Percentiles rank a stretch among this genome's conserved stretches.
Evolutionary conservation across 1,284 basidiomycete genomes (phyloP).

Genomic region (Earliella scabrosa): DNA sequence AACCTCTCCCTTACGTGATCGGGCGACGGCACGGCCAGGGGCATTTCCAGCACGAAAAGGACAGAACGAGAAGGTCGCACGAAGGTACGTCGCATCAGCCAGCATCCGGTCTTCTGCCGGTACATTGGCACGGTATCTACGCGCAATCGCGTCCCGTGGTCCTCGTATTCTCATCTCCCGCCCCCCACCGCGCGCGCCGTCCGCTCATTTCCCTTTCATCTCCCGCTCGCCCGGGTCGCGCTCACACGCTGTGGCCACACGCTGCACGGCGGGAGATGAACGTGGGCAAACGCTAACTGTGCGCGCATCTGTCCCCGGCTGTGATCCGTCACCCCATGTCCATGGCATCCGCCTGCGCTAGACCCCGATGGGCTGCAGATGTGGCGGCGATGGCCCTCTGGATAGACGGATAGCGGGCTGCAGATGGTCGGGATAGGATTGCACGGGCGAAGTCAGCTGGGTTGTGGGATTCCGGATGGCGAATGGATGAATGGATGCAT

Average conservation of each 20-base stretch:
- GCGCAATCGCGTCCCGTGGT: constrained; percentile 14
- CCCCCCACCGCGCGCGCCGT: not conserved
- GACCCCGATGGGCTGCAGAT: constrained; percentile 7
- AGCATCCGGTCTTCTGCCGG: not conserved
- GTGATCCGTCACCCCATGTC: constrained; percentile 6
- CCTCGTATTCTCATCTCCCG: not conserved
- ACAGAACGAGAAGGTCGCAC: not conserved
- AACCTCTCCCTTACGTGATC: constrained; percentile 13
- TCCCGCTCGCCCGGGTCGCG: constrained; percentile 6
- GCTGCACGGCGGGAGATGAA: constrained; percentile 9
- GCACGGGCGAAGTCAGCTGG: not conserved
- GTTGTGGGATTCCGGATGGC: not conserved
- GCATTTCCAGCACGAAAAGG: not conserved
- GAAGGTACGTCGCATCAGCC: not conserved
- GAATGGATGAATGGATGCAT: not conserved
- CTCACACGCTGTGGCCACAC: constrained; percentile 11
- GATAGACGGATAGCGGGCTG: not conserved
- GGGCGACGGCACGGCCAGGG: not conserved
- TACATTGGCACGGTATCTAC: constrained; percentile 7
- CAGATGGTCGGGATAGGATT: not conserved
- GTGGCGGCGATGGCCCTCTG: not conserved
- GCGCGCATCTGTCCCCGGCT: too few species aligned
- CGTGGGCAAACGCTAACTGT: constrained; percentile 2
- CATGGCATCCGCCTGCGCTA: not conserved
- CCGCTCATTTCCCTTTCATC: not conserved